phyloP scores from a whole-genome alignment of 2,329 filamentous ascomycete species.

The Botrytis elliptica region DNA sequence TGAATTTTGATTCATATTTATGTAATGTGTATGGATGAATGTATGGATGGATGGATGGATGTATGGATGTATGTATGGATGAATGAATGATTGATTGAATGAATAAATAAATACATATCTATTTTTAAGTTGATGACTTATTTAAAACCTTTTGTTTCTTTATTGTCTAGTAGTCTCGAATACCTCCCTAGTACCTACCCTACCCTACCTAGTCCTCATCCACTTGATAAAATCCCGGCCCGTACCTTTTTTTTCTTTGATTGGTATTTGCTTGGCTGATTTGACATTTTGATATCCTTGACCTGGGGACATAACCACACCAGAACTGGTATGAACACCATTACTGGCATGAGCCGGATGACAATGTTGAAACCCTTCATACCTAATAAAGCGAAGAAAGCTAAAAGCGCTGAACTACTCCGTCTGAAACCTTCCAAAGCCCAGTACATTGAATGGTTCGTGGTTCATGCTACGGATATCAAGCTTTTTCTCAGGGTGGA shows the following conservation, averaged over 20 bases:
- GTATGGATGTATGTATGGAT: background rate
- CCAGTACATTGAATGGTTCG: background rate
- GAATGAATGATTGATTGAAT: too few species aligned
- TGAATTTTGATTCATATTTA: background rate
- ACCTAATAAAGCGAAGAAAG: background rate
- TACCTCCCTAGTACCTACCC: background rate
- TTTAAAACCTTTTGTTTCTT: background rate
- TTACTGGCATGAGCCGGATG: background rate
- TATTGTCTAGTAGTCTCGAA: background rate
- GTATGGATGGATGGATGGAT: too few species aligned
- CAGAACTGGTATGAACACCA: background rate
- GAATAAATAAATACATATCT: background rate
- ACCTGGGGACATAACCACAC: too few species aligned
- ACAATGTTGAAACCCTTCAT: background rate
- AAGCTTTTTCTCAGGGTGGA: background rate
- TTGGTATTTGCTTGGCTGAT: background rate
- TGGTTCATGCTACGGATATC: background rate
- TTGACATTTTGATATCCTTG: background rate
- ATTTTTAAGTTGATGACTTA: background rate
- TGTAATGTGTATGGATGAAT: background rate
- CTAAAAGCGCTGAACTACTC: background rate
- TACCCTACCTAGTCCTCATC: background rate
- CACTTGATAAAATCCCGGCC: background rate
- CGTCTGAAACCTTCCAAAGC: background rate
- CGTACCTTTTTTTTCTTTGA: slow-evolving; percentile 5